These are phyloP conservation scores for Hypholoma fasciculare DNA, from an alignment of 768 basidiomycete genomes.

Conservation along the genomic window DNA sequence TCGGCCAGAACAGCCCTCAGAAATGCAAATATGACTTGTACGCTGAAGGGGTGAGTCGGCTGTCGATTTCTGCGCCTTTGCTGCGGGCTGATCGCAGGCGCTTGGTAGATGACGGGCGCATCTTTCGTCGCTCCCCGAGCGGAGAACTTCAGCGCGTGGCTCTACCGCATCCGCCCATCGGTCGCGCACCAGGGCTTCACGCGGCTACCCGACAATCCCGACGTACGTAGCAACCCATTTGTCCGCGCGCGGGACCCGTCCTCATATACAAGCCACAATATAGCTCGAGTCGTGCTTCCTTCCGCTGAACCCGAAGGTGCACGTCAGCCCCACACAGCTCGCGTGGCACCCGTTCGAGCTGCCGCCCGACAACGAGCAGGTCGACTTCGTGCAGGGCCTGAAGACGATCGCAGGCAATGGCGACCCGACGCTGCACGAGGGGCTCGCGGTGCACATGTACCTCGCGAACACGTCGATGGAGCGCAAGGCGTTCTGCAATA, in stretches of 20 bases:
- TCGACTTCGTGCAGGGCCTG: constrained; percentile 59
- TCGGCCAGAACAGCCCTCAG: constrained; percentile 63
- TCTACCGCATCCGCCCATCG: constrained; percentile 69
- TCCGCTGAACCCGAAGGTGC: constrained; percentile 58
- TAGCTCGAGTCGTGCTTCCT: constrained; percentile 67
- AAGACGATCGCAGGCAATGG: constrained; percentile 67
- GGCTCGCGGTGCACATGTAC: constrained; percentile 65
- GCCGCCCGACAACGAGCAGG: constrained; percentile 36
- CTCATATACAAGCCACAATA: background rate
- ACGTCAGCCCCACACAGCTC: constrained; percentile 62
- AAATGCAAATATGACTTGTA: constrained; percentile 65
- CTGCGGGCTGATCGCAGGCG: background rate
- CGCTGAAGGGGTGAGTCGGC: constrained; percentile 48
- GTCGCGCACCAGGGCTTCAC: constrained; percentile 67
- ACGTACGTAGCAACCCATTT: constrained; percentile 37
- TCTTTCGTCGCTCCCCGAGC: constrained; percentile 59
- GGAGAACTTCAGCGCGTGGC: constrained; percentile 56
- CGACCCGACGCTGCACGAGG: constrained; percentile 61
- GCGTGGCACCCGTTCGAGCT: constrained; percentile 66
- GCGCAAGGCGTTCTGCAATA: constrained; percentile 60
- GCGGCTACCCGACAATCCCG: constrained; percentile 53
- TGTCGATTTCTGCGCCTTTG: background rate
- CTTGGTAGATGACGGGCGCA: constrained; percentile 55
- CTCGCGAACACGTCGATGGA: constrained; percentile 60
- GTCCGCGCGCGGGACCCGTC: background rate